These are phyloP conservation scores for Penicillium arizonense DNA, from an alignment of 495 filamentous ascomycete genomes.

Conservation along the genomic window DNA sequence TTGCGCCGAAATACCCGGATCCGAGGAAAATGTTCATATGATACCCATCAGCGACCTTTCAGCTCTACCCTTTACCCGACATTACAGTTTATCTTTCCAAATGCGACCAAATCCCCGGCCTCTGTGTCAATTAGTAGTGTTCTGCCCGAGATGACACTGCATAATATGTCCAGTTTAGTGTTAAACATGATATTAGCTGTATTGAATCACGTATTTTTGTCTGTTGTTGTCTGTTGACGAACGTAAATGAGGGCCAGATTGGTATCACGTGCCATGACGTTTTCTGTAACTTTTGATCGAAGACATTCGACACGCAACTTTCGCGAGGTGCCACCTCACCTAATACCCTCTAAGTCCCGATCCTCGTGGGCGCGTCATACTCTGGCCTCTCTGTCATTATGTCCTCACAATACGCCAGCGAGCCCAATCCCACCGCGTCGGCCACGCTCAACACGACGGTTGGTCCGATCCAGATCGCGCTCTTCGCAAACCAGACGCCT, in stretches of 20 bases:
- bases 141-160: background rate
- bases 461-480: constrained; percentile 83
- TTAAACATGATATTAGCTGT: background rate
- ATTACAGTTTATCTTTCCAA: background rate
- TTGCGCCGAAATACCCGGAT: no score
- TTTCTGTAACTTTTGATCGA: constrained; percentile 7
- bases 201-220: background rate
- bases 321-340: background rate
- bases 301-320: constrained; percentile 2
- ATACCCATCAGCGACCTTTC: background rate
- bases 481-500: constrained; percentile 92
- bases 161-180: background rate
- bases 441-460: constrained; percentile 84
- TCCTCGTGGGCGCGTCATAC: background rate
- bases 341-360: background rate
- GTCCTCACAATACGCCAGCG: constrained; percentile 89
- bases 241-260: background rate
- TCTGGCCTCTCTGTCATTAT: constrained; percentile 42
- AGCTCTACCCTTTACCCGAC: background rate
- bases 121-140: no score
- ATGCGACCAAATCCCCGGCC: constrained; percentile 1
- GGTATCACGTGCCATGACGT: constrained; percentile 28
- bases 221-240: background rate
- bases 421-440: constrained; percentile 88
- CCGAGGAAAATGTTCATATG: no score